Conservation (phyloP, 352 stramenopile genomes). For the Globisporangium paddicum region DNA sequence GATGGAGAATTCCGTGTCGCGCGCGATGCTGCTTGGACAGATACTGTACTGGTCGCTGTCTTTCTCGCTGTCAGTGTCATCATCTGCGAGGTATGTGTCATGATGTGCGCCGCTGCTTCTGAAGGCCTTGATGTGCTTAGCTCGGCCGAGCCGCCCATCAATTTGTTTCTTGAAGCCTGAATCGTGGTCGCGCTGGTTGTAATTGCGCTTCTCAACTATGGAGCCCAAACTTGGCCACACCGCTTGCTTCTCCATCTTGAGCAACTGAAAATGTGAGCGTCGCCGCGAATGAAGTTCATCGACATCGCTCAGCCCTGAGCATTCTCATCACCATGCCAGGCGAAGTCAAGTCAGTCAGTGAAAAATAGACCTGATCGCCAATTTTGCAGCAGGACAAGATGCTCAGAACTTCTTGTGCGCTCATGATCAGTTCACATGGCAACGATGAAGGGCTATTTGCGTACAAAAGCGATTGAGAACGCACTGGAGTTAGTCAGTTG, state of each 20-base stretch:
- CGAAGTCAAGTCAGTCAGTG: background rate
- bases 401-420: background rate
- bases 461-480: background rate
- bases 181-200: background rate
- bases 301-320: background rate
- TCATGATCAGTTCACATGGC: background rate
- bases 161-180: background rate
- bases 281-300: background rate
- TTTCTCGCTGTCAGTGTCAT: background rate
- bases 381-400: background rate
- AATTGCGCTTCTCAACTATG: background rate
- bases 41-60: slow-evolving; percentile 7
- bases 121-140: background rate
- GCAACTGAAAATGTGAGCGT: background rate
- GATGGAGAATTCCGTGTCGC: slow-evolving; percentile 11
- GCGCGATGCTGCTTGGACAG: slow-evolving; percentile 6
- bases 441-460: background rate
- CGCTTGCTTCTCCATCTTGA: background rate
- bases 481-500: background rate
- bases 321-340: background rate
- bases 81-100: background rate
- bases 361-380: background rate
- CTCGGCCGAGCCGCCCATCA: background rate
- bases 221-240: background rate
- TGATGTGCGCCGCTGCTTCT: background rate